Conservation (phyloP, 257 asterid species). For the Asclepias syriaca region DNA sequence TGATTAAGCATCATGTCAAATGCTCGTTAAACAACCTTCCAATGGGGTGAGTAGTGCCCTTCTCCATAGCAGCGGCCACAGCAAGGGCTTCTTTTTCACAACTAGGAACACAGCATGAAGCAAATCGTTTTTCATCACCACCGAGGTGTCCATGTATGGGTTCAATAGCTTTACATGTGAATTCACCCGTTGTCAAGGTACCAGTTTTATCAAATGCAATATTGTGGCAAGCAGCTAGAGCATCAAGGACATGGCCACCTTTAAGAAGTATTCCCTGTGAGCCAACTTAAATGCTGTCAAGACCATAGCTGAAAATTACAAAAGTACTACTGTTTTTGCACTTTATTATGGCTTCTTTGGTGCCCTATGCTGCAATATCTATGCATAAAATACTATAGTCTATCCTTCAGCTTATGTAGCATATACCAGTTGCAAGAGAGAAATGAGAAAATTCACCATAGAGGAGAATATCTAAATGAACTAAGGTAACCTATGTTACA, state of each 20-base stretch:
- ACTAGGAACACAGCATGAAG: slow-evolving; percentile 80
- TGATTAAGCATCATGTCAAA: neutral
- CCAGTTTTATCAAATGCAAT: slow-evolving; percentile 99
- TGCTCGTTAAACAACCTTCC: slow-evolving; percentile 57
- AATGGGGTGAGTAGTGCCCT: slow-evolving; percentile 99
- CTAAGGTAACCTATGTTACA: neutral
- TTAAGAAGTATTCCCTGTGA: slow-evolving; percentile 90
- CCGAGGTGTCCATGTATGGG: slow-evolving; percentile 86
- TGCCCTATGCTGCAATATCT: neutral
- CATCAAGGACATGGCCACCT: slow-evolving; percentile 94
- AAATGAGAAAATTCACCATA: neutral
- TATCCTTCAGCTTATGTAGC: neutral
- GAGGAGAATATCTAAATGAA: neutral
- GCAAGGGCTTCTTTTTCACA: slow-evolving; percentile 99
- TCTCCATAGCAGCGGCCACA: slow-evolving; percentile 98
- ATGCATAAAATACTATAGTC: neutral
- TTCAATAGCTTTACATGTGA: slow-evolving; percentile 96
- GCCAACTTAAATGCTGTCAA: slow-evolving; percentile 4
- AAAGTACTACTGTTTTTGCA: neutral
- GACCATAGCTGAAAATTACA: neutral
- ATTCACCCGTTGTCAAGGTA: slow-evolving; percentile 94
- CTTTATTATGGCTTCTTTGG: neutral
- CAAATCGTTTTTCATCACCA: slow-evolving; percentile 30
- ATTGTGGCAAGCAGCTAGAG: slow-evolving; percentile 86
- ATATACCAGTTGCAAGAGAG: neutral